These are phyloP conservation scores for Phlebopus sp. DNA, from an alignment of 1,284 basidiomycete species.

Conservation along the genomic window DNA sequence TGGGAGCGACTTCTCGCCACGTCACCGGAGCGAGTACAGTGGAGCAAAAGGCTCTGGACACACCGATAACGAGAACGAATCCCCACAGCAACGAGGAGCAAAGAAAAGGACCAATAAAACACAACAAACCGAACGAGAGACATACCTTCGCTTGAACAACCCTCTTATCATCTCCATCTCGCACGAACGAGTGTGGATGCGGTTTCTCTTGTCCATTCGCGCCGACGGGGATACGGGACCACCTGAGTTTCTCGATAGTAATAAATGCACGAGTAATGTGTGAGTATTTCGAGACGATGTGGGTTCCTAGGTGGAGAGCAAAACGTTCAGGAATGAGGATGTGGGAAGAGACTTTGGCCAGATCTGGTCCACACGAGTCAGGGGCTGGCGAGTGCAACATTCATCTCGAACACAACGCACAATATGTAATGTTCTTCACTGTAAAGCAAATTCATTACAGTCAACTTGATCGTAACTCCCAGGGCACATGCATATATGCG, in stretches of 20 bases:
- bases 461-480: too few relatives aligned
- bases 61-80: too few relatives aligned
- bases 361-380: conserved; percentile 46
- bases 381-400: neutral
- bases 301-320: conserved; percentile 81
- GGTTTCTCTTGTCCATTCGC: conserved; percentile 40
- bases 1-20: too few relatives aligned
- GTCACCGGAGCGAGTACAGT: too few relatives aligned
- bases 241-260: conserved; percentile 79
- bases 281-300: conserved; percentile 81
- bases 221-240: conserved; percentile 73
- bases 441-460: conserved; percentile 5
- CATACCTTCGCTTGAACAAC: conserved; percentile 62
- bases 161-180: conserved; percentile 90
- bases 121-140: conserved; percentile 1
- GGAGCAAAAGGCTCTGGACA: too few relatives aligned
- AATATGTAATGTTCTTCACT: conserved; percentile 94
- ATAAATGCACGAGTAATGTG: conserved; percentile 78
- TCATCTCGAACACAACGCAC: conserved; percentile 39
- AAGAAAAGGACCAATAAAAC: neutral
- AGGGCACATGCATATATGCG: neutral
- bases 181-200: conserved; percentile 82
- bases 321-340: conserved; percentile 83
- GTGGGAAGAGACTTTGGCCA: conserved; percentile 86
- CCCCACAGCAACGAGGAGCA: neutral